Percentiles rank a stretch among this genome's conserved stretches.
Evolutionary conservation across 768 basidiomycete species (phyloP).

Genomic region (Lactifluus pinguis): DNA sequence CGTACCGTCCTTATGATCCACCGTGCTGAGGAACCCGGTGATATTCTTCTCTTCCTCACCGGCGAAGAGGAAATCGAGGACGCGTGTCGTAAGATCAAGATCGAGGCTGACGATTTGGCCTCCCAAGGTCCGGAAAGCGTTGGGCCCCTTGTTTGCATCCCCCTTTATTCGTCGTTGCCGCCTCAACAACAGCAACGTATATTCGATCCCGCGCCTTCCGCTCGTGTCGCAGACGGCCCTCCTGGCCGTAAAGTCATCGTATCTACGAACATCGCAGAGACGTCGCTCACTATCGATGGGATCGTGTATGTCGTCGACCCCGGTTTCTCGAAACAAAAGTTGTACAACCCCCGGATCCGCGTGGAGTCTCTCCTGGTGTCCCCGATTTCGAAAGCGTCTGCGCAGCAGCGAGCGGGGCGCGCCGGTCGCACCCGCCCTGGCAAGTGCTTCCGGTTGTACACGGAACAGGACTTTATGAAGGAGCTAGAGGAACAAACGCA

Average conservation of each 20-base stretch:
- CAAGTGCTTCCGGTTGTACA: slow-evolving; percentile 95
- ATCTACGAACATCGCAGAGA: slow-evolving; percentile 97
- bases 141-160: slow-evolving; percentile 84
- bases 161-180: slow-evolving; percentile 90
- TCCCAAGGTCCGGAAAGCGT: slow-evolving; percentile 64
- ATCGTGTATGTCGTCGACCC: slow-evolving; percentile 99
- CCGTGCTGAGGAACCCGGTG: slow-evolving; percentile 87
- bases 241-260: slow-evolving; percentile 91
- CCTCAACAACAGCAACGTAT: slow-evolving; percentile 94
- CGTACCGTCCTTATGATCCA: slow-evolving; percentile 96
- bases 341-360: slow-evolving; percentile 95
- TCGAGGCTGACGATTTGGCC: slow-evolving; percentile 78
- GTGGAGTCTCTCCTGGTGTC: slow-evolving; percentile 90
- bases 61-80: slow-evolving; percentile 99
- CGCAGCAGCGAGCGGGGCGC: slow-evolving; percentile 92
- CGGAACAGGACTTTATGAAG: slow-evolving; percentile 92
- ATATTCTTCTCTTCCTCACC: slow-evolving; percentile 90
- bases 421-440: slow-evolving; percentile 94
- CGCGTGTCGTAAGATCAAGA: slow-evolving; percentile 85
- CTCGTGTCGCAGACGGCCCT: slow-evolving; percentile 55
- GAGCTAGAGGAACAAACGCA: slow-evolving; percentile 97
- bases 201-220: slow-evolving; percentile 77
- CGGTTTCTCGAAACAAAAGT: slow-evolving; percentile 95
- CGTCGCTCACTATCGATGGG: slow-evolving; percentile 94
- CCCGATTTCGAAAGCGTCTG: slow-evolving; percentile 94